Evolutionary conservation across 1,284 basidiomycete species (phyloP).

Genomic region (Boletus holoroseus): DNA sequence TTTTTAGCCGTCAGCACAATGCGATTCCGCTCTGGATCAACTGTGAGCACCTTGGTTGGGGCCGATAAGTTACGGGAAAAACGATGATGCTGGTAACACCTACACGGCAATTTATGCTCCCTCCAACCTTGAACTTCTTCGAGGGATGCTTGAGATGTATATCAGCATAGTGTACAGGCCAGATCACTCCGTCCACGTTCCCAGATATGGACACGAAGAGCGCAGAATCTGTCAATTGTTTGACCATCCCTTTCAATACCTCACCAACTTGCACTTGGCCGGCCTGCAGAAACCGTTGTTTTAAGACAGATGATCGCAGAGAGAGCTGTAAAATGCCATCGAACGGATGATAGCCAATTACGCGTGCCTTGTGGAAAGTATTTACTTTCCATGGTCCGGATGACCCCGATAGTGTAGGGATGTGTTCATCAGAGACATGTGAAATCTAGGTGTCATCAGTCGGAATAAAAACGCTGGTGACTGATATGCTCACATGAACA

Average conservation of each 20-base stretch:
- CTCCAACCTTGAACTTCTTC: slow-evolving; percentile 85
- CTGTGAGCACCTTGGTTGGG: slow-evolving; percentile 71
- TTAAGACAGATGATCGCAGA: slow-evolving; percentile 77
- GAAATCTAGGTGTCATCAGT: slow-evolving; percentile 64
- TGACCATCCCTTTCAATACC: slow-evolving; percentile 79
- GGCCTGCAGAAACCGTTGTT: slow-evolving; percentile 84
- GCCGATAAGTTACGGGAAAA: slow-evolving; percentile 8
- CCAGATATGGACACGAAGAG: slow-evolving; percentile 84
- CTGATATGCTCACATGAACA: slow-evolving; percentile 63
- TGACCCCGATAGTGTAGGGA: slow-evolving; percentile 64
- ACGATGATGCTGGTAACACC: slow-evolving; percentile 23
- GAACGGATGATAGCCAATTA: slow-evolving; percentile 82
- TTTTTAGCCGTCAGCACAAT: slow-evolving; percentile 91
- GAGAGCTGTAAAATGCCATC: slow-evolving; percentile 89
- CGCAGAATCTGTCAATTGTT: slow-evolving; percentile 71
- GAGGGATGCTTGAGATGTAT: slow-evolving; percentile 88
- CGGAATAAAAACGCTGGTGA: neutral
- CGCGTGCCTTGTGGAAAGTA: slow-evolving; percentile 80
- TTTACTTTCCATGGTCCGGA: slow-evolving; percentile 78
- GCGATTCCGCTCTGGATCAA: slow-evolving; percentile 79
- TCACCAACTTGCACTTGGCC: slow-evolving; percentile 82
- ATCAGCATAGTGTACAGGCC: slow-evolving; percentile 94
- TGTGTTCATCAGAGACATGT: slow-evolving; percentile 87
- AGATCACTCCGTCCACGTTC: slow-evolving; percentile 87
- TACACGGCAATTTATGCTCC: slow-evolving; percentile 82